A percentile compares a stretch with the other conserved stretches of the same genome.
Conservation (phyloP, 2,329 filamentous ascomycete species). For the Hymenoscyphus salicellus region DNA sequence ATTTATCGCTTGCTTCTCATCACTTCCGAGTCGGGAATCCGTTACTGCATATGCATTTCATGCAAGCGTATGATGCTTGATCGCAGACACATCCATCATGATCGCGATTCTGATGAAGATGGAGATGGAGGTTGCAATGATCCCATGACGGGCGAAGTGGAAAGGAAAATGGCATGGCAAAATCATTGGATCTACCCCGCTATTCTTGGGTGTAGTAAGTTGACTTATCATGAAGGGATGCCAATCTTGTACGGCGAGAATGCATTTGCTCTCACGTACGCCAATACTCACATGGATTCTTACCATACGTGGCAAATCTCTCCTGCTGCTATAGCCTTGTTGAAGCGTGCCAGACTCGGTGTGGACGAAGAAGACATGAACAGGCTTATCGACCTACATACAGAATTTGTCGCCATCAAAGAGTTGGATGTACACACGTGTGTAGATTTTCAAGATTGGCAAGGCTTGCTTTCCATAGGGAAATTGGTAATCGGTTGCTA, state of each 20-base stretch:
- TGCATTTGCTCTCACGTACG: neutral
- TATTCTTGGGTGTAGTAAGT: neutral
- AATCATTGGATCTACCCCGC: neutral
- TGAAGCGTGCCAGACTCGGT: neutral
- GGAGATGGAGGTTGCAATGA: neutral
- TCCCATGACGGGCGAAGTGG: neutral
- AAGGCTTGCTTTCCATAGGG: neutral
- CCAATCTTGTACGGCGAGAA: neutral
- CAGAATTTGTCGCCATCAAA: neutral
- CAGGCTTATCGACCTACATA: neutral
- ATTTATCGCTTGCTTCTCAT: neutral
- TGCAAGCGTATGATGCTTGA: neutral
- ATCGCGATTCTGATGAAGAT: no score
- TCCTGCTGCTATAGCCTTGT: neutral
- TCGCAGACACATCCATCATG: no score
- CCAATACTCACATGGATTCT: neutral
- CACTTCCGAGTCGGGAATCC: neutral
- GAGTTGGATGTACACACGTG: neutral
- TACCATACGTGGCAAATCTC: neutral
- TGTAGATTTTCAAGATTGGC: neutral
- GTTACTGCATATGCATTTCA: neutral
- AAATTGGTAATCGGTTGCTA: neutral
- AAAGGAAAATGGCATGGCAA: neutral
- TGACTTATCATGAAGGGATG: neutral
- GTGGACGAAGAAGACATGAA: neutral